Evolutionary conservation across 192 early-diverging fungal genomes (phyloP), one percentile per base, ranked within the genome.

Genomic region (Martensiomyces pterosporus): DNA sequence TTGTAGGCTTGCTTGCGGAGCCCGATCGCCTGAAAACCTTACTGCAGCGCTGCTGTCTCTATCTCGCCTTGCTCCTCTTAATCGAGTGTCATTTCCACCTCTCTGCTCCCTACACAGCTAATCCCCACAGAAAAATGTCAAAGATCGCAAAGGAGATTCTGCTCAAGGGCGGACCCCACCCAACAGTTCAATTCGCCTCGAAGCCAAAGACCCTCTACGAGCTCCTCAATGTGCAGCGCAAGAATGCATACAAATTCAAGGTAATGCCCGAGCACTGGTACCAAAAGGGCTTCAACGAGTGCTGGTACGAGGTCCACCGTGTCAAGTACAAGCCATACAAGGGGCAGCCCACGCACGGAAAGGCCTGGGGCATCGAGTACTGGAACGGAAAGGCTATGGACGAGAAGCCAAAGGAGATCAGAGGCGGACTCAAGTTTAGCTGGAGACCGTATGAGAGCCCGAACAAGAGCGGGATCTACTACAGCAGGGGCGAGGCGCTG

Each of bases 121-220:
- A n/a, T n/a, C n/a, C n/a, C n/a, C n/a, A n/a, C 15, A 23, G 10
- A 16, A 14, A 10, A 45, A 65, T 65, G 63, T 62, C 59, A 17
- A 64, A 64, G 24, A 24, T 71, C 1, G 67, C 60, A 0, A 24
- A 42, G 14, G 42, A 59, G 43, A 44, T 71, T 17, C 60, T 71
- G 2, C 19, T 41, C n/a, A 68, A 58, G 39, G 16, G 35, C 39
- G 2, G 4, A 14, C 12, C 46, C 1, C 65, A 52, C 18, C 48
- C 57, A 18, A 56, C 52, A 8, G 55, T 64, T 1, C 4, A 24
- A 32, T 71, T 63, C 22, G 47, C 32, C 1, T 6, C 2, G 3
- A 64, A 59, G 34, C 60, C 67, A 7, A 71, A 71, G 42, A 71
- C 67, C 26, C 60, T 71, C 1, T 55, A 49, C 35, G 67, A 71